phyloP scores from a whole-genome alignment of 192 early-diverging fungal species.

The Haplosporangium gracile region DNA sequence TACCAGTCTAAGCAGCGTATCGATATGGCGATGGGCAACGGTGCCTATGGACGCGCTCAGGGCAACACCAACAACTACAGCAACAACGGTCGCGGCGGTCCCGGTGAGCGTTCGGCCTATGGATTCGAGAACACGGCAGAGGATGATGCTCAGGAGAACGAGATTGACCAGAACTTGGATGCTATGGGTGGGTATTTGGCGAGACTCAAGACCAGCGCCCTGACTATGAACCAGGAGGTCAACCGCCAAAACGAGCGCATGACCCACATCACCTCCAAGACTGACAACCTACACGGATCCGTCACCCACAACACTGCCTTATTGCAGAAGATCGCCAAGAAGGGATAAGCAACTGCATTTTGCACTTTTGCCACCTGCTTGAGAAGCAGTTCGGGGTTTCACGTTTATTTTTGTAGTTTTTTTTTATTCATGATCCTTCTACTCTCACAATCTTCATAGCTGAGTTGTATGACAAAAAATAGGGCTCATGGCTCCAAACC shows the following conservation, averaged over 20 bases:
- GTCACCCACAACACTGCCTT: conserved; percentile 44
- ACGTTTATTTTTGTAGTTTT: neutral
- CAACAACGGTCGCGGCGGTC: conserved; percentile 61
- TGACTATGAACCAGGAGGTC: conserved; percentile 71
- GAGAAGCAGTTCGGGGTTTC: neutral
- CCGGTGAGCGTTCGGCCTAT: conserved; percentile 70
- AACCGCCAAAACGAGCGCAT: conserved; percentile 72
- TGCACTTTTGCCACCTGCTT: neutral
- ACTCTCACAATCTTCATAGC: neutral
- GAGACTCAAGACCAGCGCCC: conserved; percentile 71
- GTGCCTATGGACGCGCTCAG: conserved; percentile 39
- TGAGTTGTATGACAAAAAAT: neutral
- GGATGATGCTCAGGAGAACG: conserved; percentile 75
- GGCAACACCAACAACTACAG: conserved; percentile 33
- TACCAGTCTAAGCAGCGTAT: conserved; percentile 72
- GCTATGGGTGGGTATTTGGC: conserved; percentile 63
- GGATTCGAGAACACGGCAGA: conserved; percentile 77
- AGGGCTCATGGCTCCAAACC: conserved; percentile 4
- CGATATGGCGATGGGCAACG: conserved; percentile 58
- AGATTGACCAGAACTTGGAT: conserved; percentile 78
- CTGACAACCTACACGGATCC: conserved; percentile 61
- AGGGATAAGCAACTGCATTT: conserved; percentile 12
- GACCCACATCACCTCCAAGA: conserved; percentile 60
- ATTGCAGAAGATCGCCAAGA: conserved; percentile 54
- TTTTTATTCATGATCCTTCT: neutral